Percentiles rank a stretch among this genome's conserved stretches.
Conservation (phyloP, 2,329 filamentous ascomycete species). For the Ophiobolus disseminans region DNA sequence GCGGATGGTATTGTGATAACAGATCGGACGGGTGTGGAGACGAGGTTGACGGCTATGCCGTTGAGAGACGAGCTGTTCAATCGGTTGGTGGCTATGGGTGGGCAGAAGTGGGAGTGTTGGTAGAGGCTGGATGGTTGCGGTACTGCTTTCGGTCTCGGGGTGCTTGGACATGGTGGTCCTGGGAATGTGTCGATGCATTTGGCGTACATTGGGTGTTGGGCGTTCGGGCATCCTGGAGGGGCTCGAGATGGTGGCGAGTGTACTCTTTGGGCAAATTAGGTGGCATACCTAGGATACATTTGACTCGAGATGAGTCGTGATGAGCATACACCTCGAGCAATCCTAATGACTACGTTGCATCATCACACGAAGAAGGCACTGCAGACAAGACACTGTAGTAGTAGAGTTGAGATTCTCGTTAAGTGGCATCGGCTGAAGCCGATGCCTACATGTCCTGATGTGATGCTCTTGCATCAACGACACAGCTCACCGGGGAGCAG, state of each 20-base stretch:
- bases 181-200: neutral
- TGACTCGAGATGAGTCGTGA: neutral
- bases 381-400: neutral
- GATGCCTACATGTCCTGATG: neutral
- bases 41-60: conserved; percentile 73
- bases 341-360: neutral
- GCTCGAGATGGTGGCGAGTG: neutral
- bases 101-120: conserved; percentile 84
- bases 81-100: conserved; percentile 75
- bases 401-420: neutral
- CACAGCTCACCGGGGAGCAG: conserved; percentile 1
- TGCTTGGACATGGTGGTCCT: neutral
- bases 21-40: conserved; percentile 63
- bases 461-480: neutral
- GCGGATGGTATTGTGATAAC: conserved; percentile 76
- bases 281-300: conserved; percentile 9
- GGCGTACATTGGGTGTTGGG: no score
- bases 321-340: neutral
- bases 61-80: conserved; percentile 82
- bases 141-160: no score
- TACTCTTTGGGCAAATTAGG: neutral
- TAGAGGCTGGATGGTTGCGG: conserved; percentile 44
- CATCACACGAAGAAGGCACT: neutral
- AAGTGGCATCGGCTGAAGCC: neutral
- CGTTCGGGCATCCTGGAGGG: neutral